Evolutionary conservation across 768 basidiomycete species (phyloP).

Genomic region (Termitomyces sp.): DNA sequence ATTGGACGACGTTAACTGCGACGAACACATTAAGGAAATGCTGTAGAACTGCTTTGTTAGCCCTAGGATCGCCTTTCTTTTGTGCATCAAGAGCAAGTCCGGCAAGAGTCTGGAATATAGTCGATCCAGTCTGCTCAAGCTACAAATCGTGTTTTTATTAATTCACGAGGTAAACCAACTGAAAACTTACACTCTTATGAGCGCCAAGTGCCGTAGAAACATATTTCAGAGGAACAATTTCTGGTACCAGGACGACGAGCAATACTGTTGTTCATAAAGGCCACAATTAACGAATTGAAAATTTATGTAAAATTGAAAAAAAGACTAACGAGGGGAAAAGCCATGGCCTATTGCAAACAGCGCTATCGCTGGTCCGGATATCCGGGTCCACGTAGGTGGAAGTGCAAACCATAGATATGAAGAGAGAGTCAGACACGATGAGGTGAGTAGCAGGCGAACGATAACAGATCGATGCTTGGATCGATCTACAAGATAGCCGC

Average conservation of each 20-base stretch:
- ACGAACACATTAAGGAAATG: conserved; percentile 56
- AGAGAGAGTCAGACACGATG: conserved; percentile 55
- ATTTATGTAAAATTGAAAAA: not conserved
- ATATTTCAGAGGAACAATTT: conserved; percentile 66
- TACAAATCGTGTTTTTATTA: conserved; percentile 19
- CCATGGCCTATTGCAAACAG: conserved; percentile 69
- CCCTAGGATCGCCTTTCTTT: conserved; percentile 22
- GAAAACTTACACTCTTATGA: conserved; percentile 65
- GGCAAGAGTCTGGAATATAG: conserved; percentile 69
- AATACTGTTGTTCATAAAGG: conserved; percentile 43
- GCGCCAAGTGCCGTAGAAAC: conserved; percentile 76
- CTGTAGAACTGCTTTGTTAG: conserved; percentile 38
- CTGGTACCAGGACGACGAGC: conserved; percentile 71
- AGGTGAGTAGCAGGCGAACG: conserved; percentile 52
- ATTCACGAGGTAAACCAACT: not conserved
- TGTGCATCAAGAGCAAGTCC: conserved; percentile 60
- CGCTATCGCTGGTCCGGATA: conserved; percentile 58
- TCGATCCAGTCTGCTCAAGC: conserved; percentile 75
- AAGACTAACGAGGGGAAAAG: conserved; percentile 60
- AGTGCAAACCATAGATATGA: conserved; percentile 67
- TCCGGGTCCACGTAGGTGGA: conserved; percentile 53
- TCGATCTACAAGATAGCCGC: conserved; percentile 63
- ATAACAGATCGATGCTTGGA: conserved; percentile 56
- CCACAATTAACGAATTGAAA: conserved; percentile 4
- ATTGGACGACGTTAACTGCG: conserved; percentile 52